Base-by-base conservation (phyloP, 1,284 basidiomycete genomes). In the Boletus holoroseus region DNA sequence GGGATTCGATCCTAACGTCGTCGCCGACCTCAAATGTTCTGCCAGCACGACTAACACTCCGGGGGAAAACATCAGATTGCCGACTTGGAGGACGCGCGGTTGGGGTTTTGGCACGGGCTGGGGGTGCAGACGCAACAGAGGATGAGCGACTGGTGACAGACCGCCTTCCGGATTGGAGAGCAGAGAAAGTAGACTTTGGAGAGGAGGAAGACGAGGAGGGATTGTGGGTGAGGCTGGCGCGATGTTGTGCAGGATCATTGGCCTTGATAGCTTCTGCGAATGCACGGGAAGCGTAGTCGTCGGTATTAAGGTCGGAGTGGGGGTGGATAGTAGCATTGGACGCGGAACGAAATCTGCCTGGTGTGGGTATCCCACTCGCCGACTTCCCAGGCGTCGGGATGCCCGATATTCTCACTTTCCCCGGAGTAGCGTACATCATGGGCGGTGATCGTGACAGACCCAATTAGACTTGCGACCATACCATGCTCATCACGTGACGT, bases 1-100 rank as follows among this genome's bases (percentile, higher is more conserved):
- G 76, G 11, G 84, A 87, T 59, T 91, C 90, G 41, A 95, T 87
- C 53, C 88, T 75, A 24, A 95, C 92, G 56, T 76, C 79, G 62
- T 93, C 89, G 11, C 90, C 91, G 8, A 88, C 73, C 16, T 83
- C 79, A 58, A 86, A 88, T 1, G 69, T 55, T 50, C 72, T 68
- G 3, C 68, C 71, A 13, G 69, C 62, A 44, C 78, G 73, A 56
- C 72, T 76, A 15, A 68, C 58, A 56, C 73, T 75, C 57, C 76
- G 73, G 11, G 65, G 62, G 57, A 75, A 74, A 3, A 71, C 66
- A 58, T 87, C 85, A 3, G 84, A 85, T 47, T 78, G 75, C 16
- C 83, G 78, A 55, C 84, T 88, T 11, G 73, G 67, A 16, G 85
- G 73, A 50, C 80, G 76, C 15, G 71, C 69, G 41, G 71, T 67